A percentile compares a stretch with the other conserved stretches of the same genome.
phyloP scores from a whole-genome alignment of 441 rosid genomes.

The Metrosideros polymorpha region DNA sequence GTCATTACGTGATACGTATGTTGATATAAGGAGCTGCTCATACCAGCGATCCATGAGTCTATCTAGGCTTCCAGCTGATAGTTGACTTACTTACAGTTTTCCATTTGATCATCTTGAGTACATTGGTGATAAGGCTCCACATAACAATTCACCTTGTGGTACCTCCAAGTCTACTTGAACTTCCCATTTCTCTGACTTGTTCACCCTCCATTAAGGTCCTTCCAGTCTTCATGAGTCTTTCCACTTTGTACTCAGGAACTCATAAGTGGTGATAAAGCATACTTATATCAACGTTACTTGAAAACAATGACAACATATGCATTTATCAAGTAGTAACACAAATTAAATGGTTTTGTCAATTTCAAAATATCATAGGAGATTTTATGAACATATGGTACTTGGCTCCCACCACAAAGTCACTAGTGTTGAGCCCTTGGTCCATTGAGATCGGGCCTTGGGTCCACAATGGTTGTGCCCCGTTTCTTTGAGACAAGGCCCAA shows the following conservation, averaged over 20 bases:
- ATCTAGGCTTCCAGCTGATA: neutral
- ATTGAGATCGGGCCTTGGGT: accelerated
- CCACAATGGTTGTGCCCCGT: neutral
- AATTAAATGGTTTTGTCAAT: neutral
- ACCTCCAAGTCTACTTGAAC: neutral
- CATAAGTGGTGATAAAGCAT: neutral
- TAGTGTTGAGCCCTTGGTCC: neutral
- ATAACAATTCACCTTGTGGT: neutral
- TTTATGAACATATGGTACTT: neutral
- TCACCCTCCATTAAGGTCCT: neutral
- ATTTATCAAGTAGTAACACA: neutral
- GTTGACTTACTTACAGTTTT: neutral
- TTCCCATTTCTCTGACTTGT: neutral
- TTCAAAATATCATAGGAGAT: neutral
- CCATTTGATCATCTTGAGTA: neutral
- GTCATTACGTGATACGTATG: neutral
- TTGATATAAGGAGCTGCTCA: neutral
- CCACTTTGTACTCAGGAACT: neutral
- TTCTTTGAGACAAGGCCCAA: neutral
- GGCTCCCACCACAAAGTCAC: neutral
- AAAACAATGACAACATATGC: neutral
- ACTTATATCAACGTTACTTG: neutral
- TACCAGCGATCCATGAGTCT: neutral
- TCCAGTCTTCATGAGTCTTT: neutral
- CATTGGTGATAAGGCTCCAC: neutral